Percentiles rank a stretch among this genome's conserved stretches.
Conservation (phyloP, 805 yeast genomes). For the Blastobotrys robertii region DNA sequence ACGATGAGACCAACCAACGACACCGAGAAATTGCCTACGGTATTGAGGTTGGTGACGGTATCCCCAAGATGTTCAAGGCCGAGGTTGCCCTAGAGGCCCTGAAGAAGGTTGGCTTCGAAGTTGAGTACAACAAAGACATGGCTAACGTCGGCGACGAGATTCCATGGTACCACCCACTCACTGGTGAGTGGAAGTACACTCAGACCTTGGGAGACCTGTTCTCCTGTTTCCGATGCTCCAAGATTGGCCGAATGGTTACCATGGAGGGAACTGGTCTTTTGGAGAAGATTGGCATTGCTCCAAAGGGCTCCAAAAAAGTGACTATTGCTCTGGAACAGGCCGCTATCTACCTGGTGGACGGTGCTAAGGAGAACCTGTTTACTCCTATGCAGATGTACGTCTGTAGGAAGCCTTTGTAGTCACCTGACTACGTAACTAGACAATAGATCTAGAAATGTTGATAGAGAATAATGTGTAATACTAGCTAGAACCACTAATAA, state of each 20-base stretch:
- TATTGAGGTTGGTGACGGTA: constrained; percentile 97
- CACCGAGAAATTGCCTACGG: constrained; percentile 95
- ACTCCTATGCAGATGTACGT: constrained; percentile 97
- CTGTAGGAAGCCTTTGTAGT: constrained; percentile 61
- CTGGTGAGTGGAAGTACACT: constrained; percentile 86
- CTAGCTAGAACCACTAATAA: background rate
- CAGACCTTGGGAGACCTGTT: constrained; percentile 69
- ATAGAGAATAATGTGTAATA: background rate
- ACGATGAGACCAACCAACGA: constrained; percentile 76
- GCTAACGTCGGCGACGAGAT: constrained; percentile 74
- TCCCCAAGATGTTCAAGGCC: constrained; percentile 87
- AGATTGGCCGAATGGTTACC: constrained; percentile 76
- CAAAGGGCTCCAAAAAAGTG: constrained; percentile 84
- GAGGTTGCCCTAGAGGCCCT: constrained; percentile 85
- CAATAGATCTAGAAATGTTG: background rate
- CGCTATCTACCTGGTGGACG: constrained; percentile 87
- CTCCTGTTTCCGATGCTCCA: constrained; percentile 83
- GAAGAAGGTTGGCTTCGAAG: constrained; percentile 75
- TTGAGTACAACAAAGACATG: constrained; percentile 66
- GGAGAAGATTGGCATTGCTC: constrained; percentile 83
- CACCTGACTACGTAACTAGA: background rate
- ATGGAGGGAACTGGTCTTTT: constrained; percentile 69
- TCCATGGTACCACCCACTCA: constrained; percentile 96
- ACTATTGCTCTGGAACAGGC: constrained; percentile 94
- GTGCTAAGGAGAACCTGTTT: constrained; percentile 82